Evolutionary conservation across 257 asterid species (phyloP).

Genomic region (Vinca minor): DNA sequence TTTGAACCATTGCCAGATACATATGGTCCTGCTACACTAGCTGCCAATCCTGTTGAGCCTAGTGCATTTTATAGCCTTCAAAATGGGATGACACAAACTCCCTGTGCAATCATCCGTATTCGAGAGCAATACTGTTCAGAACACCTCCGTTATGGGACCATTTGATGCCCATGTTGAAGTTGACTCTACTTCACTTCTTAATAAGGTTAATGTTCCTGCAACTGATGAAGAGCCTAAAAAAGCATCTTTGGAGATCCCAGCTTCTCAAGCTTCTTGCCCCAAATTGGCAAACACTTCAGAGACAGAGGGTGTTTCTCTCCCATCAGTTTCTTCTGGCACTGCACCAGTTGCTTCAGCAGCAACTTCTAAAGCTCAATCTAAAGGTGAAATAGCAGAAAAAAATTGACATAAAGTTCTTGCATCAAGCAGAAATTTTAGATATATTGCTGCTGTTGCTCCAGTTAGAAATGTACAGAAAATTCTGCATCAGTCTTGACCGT

Average conservation of each 20-base stretch:
- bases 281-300: slow-evolving; percentile 25
- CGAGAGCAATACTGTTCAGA: slow-evolving; percentile 26
- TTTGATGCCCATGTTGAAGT: slow-evolving; percentile 23
- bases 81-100: slow-evolving; percentile 36
- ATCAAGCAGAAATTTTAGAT: not conserved
- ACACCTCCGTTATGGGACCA: too few relatives aligned
- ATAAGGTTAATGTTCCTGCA: slow-evolving; percentile 23
- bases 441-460: not conserved
- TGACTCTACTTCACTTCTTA: slow-evolving; percentile 25
- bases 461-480: too few relatives aligned
- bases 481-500: too few relatives aligned
- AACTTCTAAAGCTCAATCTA: slow-evolving; percentile 49
- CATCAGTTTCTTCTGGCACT: slow-evolving; percentile 36
- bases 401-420: not conserved
- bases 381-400: slow-evolving; percentile 38
- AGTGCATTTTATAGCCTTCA: slow-evolving; percentile 55
- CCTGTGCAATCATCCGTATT: slow-evolving; percentile 34
- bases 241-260: slow-evolving; percentile 23
- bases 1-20: slow-evolving; percentile 44
- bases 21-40: slow-evolving; percentile 45
- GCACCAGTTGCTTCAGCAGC: slow-evolving; percentile 36
- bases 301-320: slow-evolving; percentile 18
- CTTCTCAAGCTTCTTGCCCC: slow-evolving; percentile 24
- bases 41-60: slow-evolving; percentile 43
- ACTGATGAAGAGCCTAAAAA: too few relatives aligned